Evolutionary conservation across 495 filamentous ascomycete genomes (phyloP), one percentile per base, ranked within the genome.

Genomic region (Daldinia grandis): DNA sequence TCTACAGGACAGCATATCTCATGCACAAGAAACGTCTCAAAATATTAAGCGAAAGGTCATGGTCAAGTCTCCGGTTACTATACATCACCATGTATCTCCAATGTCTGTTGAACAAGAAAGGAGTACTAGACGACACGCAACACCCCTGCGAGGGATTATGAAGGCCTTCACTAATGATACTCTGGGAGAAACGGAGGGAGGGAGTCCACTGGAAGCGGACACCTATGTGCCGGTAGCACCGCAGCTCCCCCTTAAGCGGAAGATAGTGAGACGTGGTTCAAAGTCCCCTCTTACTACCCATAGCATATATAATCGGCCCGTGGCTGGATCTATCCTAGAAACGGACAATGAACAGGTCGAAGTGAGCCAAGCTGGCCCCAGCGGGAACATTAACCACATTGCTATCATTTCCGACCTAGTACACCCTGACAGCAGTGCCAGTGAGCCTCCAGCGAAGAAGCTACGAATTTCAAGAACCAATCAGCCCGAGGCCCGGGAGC

Each of bases 71-170:
- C 82, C 82, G 3, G 71, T 57, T 40, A 67, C 64, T n/a, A 63
- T 73, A 1, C 73, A 78, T 19, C 30, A 49, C 12, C 49, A 33
- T 9, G 69, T 71, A n/a, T 67, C 35, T 10, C 75, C 78, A 0
- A 64, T 76, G 49, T 80, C 81, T 3, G 54, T 83, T 31, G 72
- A 77, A 44, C 74, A 84, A 38, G 82, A 83, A 73, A 80, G 80
- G 58, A 35, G 51, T 14, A 64, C 71, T 6, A 78, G 82, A 53
- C 76, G 81, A 44, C 71, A 70, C 9, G 58, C 59, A 15, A 5
- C 30, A 25, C 74, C 75, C 8, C 74, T 76, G 19, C 78, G 76
- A 57, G 76, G 80, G 2, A 82, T 84, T 50, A 80, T 84, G 73
- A 84, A 82, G 63, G 59, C 70, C 14, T 51, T 44, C 12, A 66